Evolutionary conservation across 1,284 basidiomycete genomes (phyloP), one percentile per base, ranked within the genome.

Genomic region (Ceratorhiza oryzae-sativae): DNA sequence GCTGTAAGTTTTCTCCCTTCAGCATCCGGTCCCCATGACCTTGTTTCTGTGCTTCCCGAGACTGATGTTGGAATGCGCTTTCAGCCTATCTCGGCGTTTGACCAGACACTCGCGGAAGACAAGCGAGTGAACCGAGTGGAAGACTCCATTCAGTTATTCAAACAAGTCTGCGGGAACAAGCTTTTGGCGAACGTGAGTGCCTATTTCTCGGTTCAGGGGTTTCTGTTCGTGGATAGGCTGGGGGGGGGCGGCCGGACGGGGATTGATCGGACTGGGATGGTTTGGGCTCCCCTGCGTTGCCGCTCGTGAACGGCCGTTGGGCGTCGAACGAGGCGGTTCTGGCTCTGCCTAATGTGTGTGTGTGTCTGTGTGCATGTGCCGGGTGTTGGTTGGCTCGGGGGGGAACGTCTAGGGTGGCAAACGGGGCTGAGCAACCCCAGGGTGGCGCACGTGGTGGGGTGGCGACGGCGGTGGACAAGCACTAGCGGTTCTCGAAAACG

Each of bases 131-230:
- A 93, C 78, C 84, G 91, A 72, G 78, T 93, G 25, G 89, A 92
- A 77, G 91, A 93, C 79, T 91, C 90, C 0, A 81, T 93, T 61
- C 78, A 86, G 32, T 80, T 92, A 13, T 93, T 90, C 90, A 87
- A 85, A 77, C 80, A 82, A 0, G 86, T 93, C 0, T 85, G 90
- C 53, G 85, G 87, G 48, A 90, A 91, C 80, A 89, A 85, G 72
- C 42, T 77, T n/a, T 56, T 75, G 68, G 53, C 36, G 1, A 73
- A 71, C 30, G 75, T 74, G 32, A 62, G 60, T 49, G n/a, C 5
- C 30, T 53, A 25, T 27, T 13, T n/a, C 36, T 30, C 30, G 53
- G 53, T 32, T 12, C 4, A 32, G 25, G 3, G n/a, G n/a, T n/a
- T n/a, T n/a, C n/a, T n/a, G n/a, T n/a, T n/a, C n/a, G 10, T 13